Conservation (phyloP, 1,284 basidiomycete genomes). For the Malassezia vespertilionis region DNA sequence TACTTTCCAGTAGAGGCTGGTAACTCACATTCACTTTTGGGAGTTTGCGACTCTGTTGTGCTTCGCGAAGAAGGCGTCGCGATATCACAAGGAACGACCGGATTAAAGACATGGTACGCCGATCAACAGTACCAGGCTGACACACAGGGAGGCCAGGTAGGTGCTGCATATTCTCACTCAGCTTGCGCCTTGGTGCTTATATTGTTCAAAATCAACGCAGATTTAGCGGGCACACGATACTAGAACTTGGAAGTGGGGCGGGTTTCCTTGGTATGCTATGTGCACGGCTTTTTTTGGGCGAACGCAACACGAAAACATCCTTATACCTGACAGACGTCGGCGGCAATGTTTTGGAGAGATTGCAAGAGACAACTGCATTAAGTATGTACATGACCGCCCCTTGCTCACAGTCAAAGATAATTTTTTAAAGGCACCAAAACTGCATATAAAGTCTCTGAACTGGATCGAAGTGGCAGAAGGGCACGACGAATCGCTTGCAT, state of each 20-base stretch:
- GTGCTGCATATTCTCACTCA: neutral
- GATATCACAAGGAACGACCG: slow-evolving; percentile 23
- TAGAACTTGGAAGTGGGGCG: slow-evolving; percentile 24
- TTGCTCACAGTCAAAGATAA: too few species aligned
- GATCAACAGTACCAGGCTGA: neutral
- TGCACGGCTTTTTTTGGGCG: slow-evolving; percentile 1
- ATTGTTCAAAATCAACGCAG: slow-evolving; percentile 3
- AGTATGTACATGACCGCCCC: slow-evolving; percentile 11
- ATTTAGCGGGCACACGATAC: slow-evolving; percentile 1
- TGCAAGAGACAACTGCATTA: slow-evolving; percentile 7
- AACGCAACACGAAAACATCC: neutral
- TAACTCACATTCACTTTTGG: slow-evolving; percentile 1
- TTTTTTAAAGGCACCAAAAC: too few species aligned
- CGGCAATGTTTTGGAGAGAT: slow-evolving; percentile 15
- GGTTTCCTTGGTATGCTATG: slow-evolving; percentile 20
- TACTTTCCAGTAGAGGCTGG: neutral
- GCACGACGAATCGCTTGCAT: neutral
- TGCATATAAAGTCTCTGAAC: slow-evolving; percentile 11
- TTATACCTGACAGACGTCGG: slow-evolving; percentile 19
- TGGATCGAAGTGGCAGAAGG: slow-evolving; percentile 9
- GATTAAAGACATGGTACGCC: slow-evolving; percentile 21
- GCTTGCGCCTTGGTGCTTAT: slow-evolving; percentile 18
- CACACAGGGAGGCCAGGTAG: slow-evolving; percentile 11
- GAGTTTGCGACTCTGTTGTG: slow-evolving; percentile 1
- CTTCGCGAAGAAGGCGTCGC: slow-evolving; percentile 18